phyloP scores from a whole-genome alignment of 257 asterid genomes.

The Vinca minor region DNA sequence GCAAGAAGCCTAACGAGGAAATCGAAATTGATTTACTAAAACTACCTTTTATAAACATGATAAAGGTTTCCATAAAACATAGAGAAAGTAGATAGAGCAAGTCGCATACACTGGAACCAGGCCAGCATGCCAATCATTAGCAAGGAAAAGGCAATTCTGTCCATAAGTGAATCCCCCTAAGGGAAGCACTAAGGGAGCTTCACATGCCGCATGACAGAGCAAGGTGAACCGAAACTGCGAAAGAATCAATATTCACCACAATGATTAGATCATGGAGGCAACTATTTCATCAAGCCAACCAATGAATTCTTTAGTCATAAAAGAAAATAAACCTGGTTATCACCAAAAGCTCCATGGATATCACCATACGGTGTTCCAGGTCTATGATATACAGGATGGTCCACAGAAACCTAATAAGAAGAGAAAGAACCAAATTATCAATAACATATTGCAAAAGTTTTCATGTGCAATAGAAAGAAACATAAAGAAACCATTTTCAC shows the following conservation, averaged over 20 bases:
- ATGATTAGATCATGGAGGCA: constrained; percentile 7
- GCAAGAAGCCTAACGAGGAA: constrained; percentile 59
- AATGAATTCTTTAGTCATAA: background rate
- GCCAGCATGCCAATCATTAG: constrained; percentile 98
- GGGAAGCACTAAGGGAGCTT: constrained; percentile 92
- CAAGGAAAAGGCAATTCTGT: constrained; percentile 83
- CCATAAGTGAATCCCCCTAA: constrained; percentile 92
- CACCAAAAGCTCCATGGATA: constrained; percentile 84
- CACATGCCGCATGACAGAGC: constrained; percentile 95
- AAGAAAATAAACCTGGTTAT: constrained; percentile 65
- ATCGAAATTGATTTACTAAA: background rate
- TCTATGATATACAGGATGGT: constrained; percentile 75
- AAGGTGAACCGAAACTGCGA: constrained; percentile 90
- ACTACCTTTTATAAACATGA: background rate
- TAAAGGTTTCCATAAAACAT: background rate
- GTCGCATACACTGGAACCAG: constrained; percentile 86
- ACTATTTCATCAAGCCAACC: constrained; percentile 9
- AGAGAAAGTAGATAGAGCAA: background rate
- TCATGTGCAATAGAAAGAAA: background rate
- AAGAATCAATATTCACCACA: constrained; percentile 19
- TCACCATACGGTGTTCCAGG: constrained; percentile 99
- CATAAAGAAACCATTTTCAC: background rate
- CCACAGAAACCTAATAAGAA: constrained; percentile 67
- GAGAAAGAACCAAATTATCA: constrained; percentile 1
- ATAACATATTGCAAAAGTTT: background rate